Percentiles rank a stretch among this genome's conserved stretches.
These are phyloP conservation scores for Chaetomium tenue DNA, from an alignment of 495 filamentous ascomycete genomes.

Conservation along the genomic window DNA sequence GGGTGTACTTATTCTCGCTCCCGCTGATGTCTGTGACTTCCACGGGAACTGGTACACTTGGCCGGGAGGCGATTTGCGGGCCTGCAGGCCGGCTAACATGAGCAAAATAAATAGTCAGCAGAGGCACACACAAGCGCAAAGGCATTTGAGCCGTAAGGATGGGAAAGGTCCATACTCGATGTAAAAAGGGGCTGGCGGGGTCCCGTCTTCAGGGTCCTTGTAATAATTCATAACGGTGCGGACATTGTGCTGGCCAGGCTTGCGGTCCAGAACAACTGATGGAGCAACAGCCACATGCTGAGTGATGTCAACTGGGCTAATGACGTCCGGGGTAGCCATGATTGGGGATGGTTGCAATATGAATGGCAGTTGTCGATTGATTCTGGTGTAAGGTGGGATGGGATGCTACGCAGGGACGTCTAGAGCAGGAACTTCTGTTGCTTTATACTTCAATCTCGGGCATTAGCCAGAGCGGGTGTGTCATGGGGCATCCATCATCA, in stretches of 20 bases:
- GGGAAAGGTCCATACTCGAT: slow-evolving; percentile 31
- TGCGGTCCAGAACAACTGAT: not conserved
- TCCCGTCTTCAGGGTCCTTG: slow-evolving; percentile 59
- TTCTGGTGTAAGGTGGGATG: not conserved
- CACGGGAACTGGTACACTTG: slow-evolving; percentile 23
- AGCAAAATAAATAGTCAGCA: not conserved
- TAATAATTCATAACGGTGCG: slow-evolving; percentile 59
- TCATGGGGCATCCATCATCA: not conserved
- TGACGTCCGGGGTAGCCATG: slow-evolving; percentile 20
- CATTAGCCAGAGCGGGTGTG: too few relatives aligned
- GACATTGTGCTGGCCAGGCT: slow-evolving; percentile 41
- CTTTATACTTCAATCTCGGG: not conserved
- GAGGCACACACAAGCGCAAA: too few relatives aligned
- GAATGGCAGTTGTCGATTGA: not conserved
- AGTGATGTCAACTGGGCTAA: not conserved
- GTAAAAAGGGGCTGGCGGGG: slow-evolving; percentile 51
- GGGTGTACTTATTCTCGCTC: slow-evolving; percentile 40
- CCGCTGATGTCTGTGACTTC: slow-evolving; percentile 44
- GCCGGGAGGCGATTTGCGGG: not conserved
- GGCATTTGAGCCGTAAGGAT: not conserved
- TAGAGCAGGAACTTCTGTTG: not conserved
- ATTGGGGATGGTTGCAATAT: not conserved
- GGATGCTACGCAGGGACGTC: not conserved
- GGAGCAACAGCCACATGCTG: not conserved
- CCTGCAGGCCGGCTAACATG: not conserved